These are phyloP conservation scores for Schizothecium vesticola DNA, from an alignment of 495 filamentous ascomycete genomes.

Conservation along the genomic window DNA sequence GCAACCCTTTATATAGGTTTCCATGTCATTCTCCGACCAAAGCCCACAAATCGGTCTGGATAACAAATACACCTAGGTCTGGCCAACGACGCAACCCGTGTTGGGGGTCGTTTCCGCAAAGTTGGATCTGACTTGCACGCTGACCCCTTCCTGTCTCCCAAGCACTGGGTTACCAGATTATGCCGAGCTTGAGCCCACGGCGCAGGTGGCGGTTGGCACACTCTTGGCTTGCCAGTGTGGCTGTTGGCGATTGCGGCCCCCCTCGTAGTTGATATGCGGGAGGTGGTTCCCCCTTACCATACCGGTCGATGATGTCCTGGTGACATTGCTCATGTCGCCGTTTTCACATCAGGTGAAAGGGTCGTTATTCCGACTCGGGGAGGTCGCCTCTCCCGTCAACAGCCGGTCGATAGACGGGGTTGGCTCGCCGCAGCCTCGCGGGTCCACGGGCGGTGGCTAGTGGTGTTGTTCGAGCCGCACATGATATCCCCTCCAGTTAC, in stretches of 20 bases:
- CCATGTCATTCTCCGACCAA: too few species aligned
- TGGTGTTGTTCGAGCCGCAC: too few species aligned
- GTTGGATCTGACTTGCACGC: neutral
- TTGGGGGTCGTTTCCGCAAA: neutral
- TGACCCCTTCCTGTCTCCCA: neutral
- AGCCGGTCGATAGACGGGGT: too few species aligned
- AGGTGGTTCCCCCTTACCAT: neutral
- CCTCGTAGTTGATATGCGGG: neutral
- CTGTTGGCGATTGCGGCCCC: neutral
- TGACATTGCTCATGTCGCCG: neutral
- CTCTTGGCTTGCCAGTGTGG: neutral
- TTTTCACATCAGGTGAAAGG: neutral
- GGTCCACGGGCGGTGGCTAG: too few species aligned
- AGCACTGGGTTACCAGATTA: neutral
- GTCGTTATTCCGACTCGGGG: neutral
- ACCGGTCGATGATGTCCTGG: neutral
- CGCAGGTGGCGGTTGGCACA: neutral
- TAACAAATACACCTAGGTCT: neutral
- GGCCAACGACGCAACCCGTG: neutral
- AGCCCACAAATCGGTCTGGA: neutral
- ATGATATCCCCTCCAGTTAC: too few species aligned
- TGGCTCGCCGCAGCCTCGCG: too few species aligned
- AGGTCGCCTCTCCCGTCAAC: neutral
- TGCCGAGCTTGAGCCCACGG: neutral
- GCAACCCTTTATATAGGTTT: neutral